phyloP scores from a whole-genome alignment of 164 flowering plant genomes.

The Hamamelis virginiana region DNA sequence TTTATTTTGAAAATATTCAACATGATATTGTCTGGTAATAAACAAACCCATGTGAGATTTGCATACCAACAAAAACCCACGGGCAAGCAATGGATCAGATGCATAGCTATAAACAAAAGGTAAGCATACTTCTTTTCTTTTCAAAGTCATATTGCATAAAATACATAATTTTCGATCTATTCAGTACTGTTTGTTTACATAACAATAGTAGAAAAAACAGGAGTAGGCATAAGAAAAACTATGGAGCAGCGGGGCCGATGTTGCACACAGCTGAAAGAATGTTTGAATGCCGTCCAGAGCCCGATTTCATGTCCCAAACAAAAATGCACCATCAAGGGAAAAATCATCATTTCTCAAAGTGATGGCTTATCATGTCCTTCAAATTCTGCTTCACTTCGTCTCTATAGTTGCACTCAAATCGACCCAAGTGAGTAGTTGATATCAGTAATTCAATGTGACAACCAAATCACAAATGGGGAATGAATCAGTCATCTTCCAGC shows the following conservation, averaged over 20 bases:
- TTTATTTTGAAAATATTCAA: no score
- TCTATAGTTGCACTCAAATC: constrained; percentile 34
- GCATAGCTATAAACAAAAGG: constrained; percentile 13
- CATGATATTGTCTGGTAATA: no score
- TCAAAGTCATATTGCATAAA: not conserved
- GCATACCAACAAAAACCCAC: constrained; percentile 7
- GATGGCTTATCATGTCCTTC: constrained; percentile 29
- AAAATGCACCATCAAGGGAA: constrained; percentile 19
- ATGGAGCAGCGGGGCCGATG: not conserved
- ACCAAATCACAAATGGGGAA: no score
- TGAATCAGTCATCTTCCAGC: not conserved
- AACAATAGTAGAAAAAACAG: no score
- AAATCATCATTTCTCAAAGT: constrained; percentile 11
- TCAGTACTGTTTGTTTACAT: no score
- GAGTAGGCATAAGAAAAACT: not conserved
- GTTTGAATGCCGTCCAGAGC: not conserved
- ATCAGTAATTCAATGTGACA: not conserved
- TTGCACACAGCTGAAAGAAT: not conserved
- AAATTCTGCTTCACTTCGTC: constrained; percentile 35
- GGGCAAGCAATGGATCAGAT: constrained; percentile 17
- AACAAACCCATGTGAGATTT: no score
- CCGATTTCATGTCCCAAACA: not conserved
- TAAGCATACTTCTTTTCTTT: constrained; percentile 8
- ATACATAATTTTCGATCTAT: not conserved
- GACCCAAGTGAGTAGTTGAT: constrained; percentile 40